A percentile compares a stretch with the other conserved stretches of the same genome.
phyloP scores from a whole-genome alignment of 768 basidiomycete species.

The Mycena latifolia region DNA sequence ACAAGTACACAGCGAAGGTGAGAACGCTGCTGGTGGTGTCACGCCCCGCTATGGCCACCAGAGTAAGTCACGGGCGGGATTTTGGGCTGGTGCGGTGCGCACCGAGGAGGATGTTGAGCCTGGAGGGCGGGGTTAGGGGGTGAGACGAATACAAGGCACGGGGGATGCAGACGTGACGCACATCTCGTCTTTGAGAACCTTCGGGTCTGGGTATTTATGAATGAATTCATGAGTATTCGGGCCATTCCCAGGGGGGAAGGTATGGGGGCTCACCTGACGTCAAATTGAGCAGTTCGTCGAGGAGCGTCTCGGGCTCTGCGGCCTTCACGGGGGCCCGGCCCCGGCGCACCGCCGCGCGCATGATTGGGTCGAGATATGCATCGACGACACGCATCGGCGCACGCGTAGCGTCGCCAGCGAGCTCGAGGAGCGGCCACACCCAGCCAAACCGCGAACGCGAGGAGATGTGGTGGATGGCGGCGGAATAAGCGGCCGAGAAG shows the following conservation, averaged over 20 bases:
- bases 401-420: slow-evolving; percentile 60
- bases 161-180: background rate
- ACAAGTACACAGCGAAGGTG: slow-evolving; percentile 23
- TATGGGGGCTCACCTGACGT: slow-evolving; percentile 56
- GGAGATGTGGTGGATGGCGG: slow-evolving; percentile 7
- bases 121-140: background rate
- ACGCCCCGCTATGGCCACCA: slow-evolving; percentile 12
- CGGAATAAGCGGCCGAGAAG: slow-evolving; percentile 13
- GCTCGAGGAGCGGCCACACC: slow-evolving; percentile 66
- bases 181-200: slow-evolving; percentile 30
- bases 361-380: slow-evolving; percentile 65
- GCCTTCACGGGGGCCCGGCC: slow-evolving; percentile 13
- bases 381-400: slow-evolving; percentile 61
- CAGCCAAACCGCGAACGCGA: slow-evolving; percentile 54
- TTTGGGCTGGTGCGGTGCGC: background rate
- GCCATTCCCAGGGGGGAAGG: too few species aligned
- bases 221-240: too few species aligned
- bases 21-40: slow-evolving; percentile 28
- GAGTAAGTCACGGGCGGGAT: background rate
- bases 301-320: slow-evolving; percentile 56
- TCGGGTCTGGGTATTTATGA: slow-evolving; percentile 21
- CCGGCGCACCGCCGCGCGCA: slow-evolving; percentile 50
- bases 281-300: slow-evolving; percentile 64
- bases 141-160: too few species aligned
- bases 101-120: slow-evolving; percentile 29